A percentile compares a stretch with the other conserved stretches of the same genome.
Conservation (phyloP, 2,329 filamentous ascomycete genomes). For the Aspergillus awamori region DNA sequence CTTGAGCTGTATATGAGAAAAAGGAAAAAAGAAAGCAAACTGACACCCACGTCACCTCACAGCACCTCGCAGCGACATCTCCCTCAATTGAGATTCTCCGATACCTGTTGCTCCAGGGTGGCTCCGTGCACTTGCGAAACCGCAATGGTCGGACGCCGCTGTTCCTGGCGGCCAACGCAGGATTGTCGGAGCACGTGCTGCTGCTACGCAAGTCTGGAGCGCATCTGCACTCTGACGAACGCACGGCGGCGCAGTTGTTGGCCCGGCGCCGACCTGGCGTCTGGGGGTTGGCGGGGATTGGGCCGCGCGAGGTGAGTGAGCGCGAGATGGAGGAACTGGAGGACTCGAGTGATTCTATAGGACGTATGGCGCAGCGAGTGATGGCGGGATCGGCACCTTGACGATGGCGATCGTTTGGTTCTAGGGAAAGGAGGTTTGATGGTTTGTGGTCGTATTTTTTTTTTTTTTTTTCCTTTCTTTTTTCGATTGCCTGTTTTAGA, state of each 20-base stretch:
- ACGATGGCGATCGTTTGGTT: conserved; percentile 2
- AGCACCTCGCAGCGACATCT: conserved; percentile 62
- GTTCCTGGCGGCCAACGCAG: conserved; percentile 61
- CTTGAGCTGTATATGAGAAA: neutral
- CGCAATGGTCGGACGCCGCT: conserved; percentile 60
- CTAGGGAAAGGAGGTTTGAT: neutral
- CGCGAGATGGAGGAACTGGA: conserved; percentile 28
- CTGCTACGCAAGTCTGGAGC: conserved; percentile 60
- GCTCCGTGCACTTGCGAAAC: conserved; percentile 63
- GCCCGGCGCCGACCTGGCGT: conserved; percentile 45
- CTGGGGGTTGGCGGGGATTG: conserved; percentile 49
- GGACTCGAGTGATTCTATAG: neutral
- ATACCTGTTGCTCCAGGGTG: conserved; percentile 59
- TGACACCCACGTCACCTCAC: neutral
- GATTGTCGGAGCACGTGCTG: conserved; percentile 57
- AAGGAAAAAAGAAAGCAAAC: too few relatives aligned
- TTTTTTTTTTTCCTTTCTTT: too few relatives aligned
- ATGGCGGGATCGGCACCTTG: conserved; percentile 35
- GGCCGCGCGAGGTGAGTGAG: conserved; percentile 29
- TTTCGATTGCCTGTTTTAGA: too few relatives aligned
- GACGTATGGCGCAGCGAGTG: conserved; percentile 17
- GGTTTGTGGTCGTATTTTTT: neutral
- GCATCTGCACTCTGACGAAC: conserved; percentile 62
- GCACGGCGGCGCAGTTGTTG: conserved; percentile 55
- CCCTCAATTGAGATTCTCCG: conserved; percentile 59